Conservation (phyloP, 1,139 yeast genomes). For the Blastobotrys persicus region DNA sequence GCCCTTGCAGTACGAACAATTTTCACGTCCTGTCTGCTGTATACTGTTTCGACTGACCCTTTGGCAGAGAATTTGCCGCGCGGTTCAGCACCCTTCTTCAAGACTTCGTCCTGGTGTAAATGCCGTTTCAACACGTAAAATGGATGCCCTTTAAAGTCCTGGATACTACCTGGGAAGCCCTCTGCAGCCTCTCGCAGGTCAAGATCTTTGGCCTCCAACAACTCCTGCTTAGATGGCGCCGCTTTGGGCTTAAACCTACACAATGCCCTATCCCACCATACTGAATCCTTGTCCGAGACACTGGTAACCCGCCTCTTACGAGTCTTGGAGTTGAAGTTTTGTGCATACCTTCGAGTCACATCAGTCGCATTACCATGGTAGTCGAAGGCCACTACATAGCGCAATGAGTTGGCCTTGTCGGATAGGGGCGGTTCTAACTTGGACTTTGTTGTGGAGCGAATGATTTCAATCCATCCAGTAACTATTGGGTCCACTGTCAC, state of each 20-base stretch:
- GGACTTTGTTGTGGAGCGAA: constrained; percentile 47
- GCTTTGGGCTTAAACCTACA: constrained; percentile 37
- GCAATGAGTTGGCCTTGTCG: constrained; percentile 57
- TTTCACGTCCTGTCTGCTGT: constrained; percentile 62
- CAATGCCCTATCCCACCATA: constrained; percentile 60
- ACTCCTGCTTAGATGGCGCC: constrained; percentile 50
- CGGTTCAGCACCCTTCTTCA: constrained; percentile 35
- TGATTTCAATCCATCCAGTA: constrained; percentile 64
- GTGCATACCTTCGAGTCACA: constrained; percentile 80
- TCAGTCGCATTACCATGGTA: constrained; percentile 65
- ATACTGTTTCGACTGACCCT: constrained; percentile 45
- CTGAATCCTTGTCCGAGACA: constrained; percentile 49
- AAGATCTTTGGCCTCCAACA: constrained; percentile 69
- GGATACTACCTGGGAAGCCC: constrained; percentile 81
- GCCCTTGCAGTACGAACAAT: constrained; percentile 68
- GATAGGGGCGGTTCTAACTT: constrained; percentile 73
- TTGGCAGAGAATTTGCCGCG: constrained; percentile 20
- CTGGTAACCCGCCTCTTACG: constrained; percentile 68
- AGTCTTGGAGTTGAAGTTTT: constrained; percentile 67
- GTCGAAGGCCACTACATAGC: constrained; percentile 79
- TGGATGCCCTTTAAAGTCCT: constrained; percentile 87
- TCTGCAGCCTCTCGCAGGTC: constrained; percentile 65
- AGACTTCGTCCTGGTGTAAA: constrained; percentile 64
- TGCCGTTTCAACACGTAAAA: constrained; percentile 79
- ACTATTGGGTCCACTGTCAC: constrained; percentile 81